Percentiles rank a stretch among this genome's conserved stretches.
phyloP scores from a whole-genome alignment of 257 asterid species.

The Solanum stenotomum region DNA sequence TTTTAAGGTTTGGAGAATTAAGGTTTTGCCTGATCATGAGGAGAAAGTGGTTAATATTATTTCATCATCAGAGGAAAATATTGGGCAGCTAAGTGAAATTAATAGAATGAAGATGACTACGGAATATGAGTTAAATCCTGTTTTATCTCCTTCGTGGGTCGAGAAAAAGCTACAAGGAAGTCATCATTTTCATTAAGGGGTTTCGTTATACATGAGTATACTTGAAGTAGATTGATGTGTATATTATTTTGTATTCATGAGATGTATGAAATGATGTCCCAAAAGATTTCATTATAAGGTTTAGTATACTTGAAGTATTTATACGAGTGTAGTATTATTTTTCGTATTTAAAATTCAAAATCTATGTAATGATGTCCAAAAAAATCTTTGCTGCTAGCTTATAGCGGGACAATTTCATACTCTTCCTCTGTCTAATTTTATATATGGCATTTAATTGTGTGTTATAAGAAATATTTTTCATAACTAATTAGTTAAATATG shows the following conservation, averaged over 20 bases:
- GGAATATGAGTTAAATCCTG: conserved; percentile 71
- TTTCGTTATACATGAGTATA: background rate
- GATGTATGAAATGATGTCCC: background rate
- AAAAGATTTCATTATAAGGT: too few species aligned
- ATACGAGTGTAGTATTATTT: background rate
- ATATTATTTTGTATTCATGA: background rate
- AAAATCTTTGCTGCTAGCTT: background rate
- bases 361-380: background rate
- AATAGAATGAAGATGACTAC: background rate
- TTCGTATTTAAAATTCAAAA: background rate
- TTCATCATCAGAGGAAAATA: background rate
- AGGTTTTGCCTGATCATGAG: conserved; percentile 58
- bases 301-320: background rate
- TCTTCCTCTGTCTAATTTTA: background rate
- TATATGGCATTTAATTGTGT: too few species aligned
- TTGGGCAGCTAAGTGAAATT: background rate
- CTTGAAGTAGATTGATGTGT: background rate
- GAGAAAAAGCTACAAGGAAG: conserved; percentile 64
- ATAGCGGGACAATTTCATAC: background rate
- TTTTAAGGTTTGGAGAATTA: conserved; percentile 87
- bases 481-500: background rate
- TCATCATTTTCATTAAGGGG: conserved; percentile 24
- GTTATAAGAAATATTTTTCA: background rate
- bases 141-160: conserved; percentile 92
- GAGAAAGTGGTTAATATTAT: background rate